Evolutionary conservation across 106 monocot species (phyloP), one percentile per base, ranked within the genome.

Genomic region (Chionographis japonica): DNA sequence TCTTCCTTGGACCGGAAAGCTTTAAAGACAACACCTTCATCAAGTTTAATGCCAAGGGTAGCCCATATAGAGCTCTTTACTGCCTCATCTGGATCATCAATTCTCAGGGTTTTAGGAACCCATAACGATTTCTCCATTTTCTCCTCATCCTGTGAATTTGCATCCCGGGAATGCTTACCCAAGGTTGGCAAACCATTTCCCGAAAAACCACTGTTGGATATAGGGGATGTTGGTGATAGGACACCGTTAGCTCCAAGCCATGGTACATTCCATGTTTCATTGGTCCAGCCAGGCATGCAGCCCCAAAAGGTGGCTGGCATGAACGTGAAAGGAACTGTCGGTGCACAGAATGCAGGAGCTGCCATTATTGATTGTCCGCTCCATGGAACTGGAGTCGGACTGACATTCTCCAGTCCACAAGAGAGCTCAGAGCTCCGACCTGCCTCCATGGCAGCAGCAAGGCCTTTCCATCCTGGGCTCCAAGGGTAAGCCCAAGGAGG

Each of bases 21-120:
- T 72, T 79, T 86, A 52, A 89, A 94, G 8, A 87, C 83, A 18
- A 77, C 62, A 16, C 75, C 75, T 66, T 81, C 74, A 54, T 79
- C 90, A 37, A 60, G 85, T 51, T 83, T 94, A 39, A 94, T 90
- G 8, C 94, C 94, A 11, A 90, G 77, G 4, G 90, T 90, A 39
- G 80, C 69, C 90, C 87, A 90, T 68, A 94, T 94, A 19, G 94
- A 90, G 71, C 94, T 94, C 75, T 90, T 94, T 36, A 90, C 84
- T 36, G 94, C 94, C 54, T 90, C 94, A 35, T 84, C 87, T 53
- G 90, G 94, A 61, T 94, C 83, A 69, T 82, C 85, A 56, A 94
- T 88, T 76, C 94, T 82, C 54, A 94, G 75, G 3, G 90, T 90
- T 65, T 94, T 94, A 2, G 94, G 94, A 63, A 83, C 70, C 90